Evolutionary conservation across 2,329 filamentous ascomycete species (phyloP).

Genomic region (Aspergillus melleus): DNA sequence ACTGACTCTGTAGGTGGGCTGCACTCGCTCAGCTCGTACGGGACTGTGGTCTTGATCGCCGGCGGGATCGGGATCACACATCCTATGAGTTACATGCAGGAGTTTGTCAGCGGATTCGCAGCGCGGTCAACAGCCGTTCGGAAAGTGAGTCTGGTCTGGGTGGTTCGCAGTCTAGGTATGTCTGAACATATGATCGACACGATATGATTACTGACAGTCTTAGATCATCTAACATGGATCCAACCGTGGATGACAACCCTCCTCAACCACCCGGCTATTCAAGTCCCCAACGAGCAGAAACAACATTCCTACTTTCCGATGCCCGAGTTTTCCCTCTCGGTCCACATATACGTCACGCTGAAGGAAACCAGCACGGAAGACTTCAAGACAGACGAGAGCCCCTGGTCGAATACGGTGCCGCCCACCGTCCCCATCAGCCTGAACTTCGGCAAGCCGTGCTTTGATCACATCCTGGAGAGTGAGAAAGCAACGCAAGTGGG

Average conservation of each 20-base stretch:
- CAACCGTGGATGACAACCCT: slow-evolving; percentile 36
- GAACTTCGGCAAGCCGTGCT: slow-evolving; percentile 28
- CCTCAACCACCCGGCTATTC: slow-evolving; percentile 28
- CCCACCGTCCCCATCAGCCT: slow-evolving; percentile 27
- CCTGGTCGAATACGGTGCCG: slow-evolving; percentile 28
- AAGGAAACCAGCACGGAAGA: slow-evolving; percentile 26
- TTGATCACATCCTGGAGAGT: slow-evolving; percentile 22
- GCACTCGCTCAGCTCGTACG: slow-evolving; percentile 33
- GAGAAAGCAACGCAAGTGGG: slow-evolving; percentile 32
- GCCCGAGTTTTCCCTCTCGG: slow-evolving; percentile 26
- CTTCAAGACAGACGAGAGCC: slow-evolving; percentile 23
- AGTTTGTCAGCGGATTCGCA: slow-evolving; percentile 28
- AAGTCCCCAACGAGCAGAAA: slow-evolving; percentile 19
- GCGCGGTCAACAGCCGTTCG: slow-evolving; percentile 26
- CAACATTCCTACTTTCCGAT: slow-evolving; percentile 27
- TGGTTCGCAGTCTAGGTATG: slow-evolving; percentile 34
- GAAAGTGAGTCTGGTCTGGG: slow-evolving; percentile 33
- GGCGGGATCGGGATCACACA: slow-evolving; percentile 42
- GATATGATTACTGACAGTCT: slow-evolving; percentile 2
- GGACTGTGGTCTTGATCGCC: slow-evolving; percentile 35
- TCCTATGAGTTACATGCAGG: slow-evolving; percentile 34
- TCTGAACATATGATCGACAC: neutral
- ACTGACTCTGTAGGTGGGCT: slow-evolving; percentile 24
- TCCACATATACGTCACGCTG: slow-evolving; percentile 31
- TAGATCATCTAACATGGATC: slow-evolving; percentile 37